These are phyloP conservation scores for Paraphoma sp. DNA, from an alignment of 2,329 filamentous ascomycete species.

Conservation along the genomic window DNA sequence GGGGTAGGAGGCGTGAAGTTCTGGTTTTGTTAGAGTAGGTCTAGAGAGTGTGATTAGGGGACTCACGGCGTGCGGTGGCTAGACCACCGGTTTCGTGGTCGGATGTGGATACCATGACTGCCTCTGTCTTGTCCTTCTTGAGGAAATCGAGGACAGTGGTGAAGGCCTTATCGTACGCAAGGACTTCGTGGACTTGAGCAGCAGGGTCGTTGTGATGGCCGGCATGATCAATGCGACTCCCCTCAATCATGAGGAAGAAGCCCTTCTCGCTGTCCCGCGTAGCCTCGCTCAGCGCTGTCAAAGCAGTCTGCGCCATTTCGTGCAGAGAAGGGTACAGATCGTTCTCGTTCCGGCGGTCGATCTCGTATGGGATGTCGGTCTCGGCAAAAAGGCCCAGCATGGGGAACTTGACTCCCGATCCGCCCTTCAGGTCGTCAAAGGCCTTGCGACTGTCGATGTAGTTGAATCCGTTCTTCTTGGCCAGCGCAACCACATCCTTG, in stretches of 20 bases:
- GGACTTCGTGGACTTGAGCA: slow-evolving; percentile 75
- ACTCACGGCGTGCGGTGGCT: slow-evolving; percentile 76
- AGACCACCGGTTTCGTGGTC: slow-evolving; percentile 97
- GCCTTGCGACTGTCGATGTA: slow-evolving; percentile 75
- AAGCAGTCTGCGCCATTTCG: slow-evolving; percentile 86
- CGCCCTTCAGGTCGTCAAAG: slow-evolving; percentile 76
- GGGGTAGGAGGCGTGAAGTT: slow-evolving; percentile 68
- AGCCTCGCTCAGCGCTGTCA: slow-evolving; percentile 79
- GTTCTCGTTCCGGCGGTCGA: slow-evolving; percentile 81
- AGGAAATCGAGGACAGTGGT: slow-evolving; percentile 84
- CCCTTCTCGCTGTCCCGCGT: slow-evolving; percentile 86
- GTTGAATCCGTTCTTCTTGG: slow-evolving; percentile 79
- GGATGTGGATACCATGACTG: slow-evolving; percentile 85
- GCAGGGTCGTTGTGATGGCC: slow-evolving; percentile 68
- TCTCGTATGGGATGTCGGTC: slow-evolving; percentile 87
- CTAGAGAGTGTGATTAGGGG: not conserved
- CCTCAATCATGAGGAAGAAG: slow-evolving; percentile 99
- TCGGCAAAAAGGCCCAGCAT: slow-evolving; percentile 84
- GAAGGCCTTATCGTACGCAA: slow-evolving; percentile 93
- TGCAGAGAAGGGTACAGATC: slow-evolving; percentile 86
- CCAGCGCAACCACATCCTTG: slow-evolving; percentile 75
- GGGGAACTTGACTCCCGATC: slow-evolving; percentile 74
- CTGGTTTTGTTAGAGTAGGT: slow-evolving; percentile 29
- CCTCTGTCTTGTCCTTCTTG: slow-evolving; percentile 72
- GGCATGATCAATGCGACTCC: slow-evolving; percentile 93